phyloP scores from a whole-genome alignment of 2,329 filamentous ascomycete genomes.

The Xylariaceae sp. region DNA sequence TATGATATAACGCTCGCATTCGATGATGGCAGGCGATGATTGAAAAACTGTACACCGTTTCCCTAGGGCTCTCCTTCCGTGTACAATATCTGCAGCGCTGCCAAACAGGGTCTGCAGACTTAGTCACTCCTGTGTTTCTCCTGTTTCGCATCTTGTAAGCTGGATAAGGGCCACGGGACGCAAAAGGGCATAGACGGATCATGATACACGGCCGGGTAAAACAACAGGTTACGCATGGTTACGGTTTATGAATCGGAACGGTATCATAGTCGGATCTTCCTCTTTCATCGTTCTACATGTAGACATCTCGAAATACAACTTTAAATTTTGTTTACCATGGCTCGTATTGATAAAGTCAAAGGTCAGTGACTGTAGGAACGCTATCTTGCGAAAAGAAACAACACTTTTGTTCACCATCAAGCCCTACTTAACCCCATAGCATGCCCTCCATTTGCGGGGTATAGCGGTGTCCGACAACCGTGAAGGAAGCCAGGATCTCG shows the following conservation, averaged over 20 bases:
- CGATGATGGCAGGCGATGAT: neutral
- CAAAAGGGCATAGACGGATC: neutral
- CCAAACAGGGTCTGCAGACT: neutral
- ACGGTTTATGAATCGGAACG: slow-evolving; percentile 1
- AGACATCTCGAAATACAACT: neutral
- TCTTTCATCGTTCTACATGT: neutral
- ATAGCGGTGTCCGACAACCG: no score
- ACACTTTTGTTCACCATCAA: no score
- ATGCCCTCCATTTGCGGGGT: no score
- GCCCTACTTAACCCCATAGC: no score
- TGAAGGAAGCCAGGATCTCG: no score
- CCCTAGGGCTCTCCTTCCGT: neutral
- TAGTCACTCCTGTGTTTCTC: neutral
- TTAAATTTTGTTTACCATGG: neutral
- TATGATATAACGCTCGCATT: neutral
- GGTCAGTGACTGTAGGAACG: no score
- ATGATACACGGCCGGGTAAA: neutral
- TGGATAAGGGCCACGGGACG: slow-evolving; percentile 1
- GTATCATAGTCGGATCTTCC: neutral
- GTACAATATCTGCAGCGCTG: neutral
- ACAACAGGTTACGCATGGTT: slow-evolving; percentile 4
- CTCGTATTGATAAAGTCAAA: no score
- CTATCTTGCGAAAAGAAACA: no score
- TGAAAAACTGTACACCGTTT: neutral
- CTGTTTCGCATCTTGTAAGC: neutral